Base-by-base conservation (phyloP, 2,329 filamentous ascomycete genomes). In the Didymella lethalis region DNA sequence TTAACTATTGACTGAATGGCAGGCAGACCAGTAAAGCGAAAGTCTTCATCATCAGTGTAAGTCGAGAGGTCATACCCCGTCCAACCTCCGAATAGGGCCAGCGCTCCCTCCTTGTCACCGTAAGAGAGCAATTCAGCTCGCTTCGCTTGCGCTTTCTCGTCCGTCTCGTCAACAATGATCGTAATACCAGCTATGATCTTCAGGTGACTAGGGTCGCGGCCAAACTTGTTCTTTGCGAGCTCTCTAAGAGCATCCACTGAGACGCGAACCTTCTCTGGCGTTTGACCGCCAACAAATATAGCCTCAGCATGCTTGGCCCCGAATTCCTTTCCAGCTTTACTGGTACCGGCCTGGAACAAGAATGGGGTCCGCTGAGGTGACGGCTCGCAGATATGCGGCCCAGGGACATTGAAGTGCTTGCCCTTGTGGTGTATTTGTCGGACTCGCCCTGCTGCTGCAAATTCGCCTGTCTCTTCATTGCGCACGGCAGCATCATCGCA, bases 11-110 rank as follows among this genome's bases (percentile, higher is more conserved):
- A 59, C 48, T 62, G 62, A 7, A 64, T 44, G 1, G 44, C 56
- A 20, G 44, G 44, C 25, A 14, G 16, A 11, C 41, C 26, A 20
- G 48, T 23, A 10, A 43, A 34, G 20, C 46, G 52, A 3, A 49
- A 48, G 7, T 54, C 36, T 23, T 59, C 38, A 28, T 59, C 56
- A 16, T 54, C 50, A 2, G 40, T 29, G 36, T 88, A 88, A 29
- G 80, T 74, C 7, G 80, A 78, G 29, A 88, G 75, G 66, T 89
- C 85, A 45, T 88, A 85, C 0, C 86, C 89, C 0, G 88, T 90
- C 88, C 88, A 91, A 1, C 89, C 89, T 11, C 88, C 88, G 65
- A 91, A 91, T 18, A 91, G 74, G 1, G 88, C 86, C 48, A 90
- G 71, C 0, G 88, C 88, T 4, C 89, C 89, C 64, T 88, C 88